phyloP scores from a whole-genome alignment of 1,139 yeast species.

The Geotrichum siamense region DNA sequence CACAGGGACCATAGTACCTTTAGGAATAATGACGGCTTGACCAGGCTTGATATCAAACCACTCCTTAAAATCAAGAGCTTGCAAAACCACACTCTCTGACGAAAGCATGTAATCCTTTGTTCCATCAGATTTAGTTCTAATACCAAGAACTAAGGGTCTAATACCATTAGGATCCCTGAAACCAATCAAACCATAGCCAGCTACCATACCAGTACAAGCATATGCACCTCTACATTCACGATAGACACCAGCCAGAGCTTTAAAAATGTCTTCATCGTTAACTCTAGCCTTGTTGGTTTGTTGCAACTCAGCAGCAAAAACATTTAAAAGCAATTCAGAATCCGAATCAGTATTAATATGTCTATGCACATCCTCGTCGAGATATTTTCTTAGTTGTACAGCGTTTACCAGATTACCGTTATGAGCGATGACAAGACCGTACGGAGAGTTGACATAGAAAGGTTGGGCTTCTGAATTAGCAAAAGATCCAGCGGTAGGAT shows the following conservation, averaged over 20 bases:
- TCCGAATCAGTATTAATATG: constrained; percentile 97
- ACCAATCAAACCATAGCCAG: constrained; percentile 92
- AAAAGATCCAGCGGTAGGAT: constrained; percentile 98
- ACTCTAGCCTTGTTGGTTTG: constrained; percentile 90
- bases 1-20: constrained; percentile 61
- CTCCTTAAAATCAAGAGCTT: constrained; percentile 80
- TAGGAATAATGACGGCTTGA: constrained; percentile 89
- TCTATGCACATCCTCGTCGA: constrained; percentile 92
- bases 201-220: constrained; percentile 91
- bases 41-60: constrained; percentile 88
- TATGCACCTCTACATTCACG: constrained; percentile 84
- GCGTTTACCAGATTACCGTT: constrained; percentile 94
- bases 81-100: constrained; percentile 88
- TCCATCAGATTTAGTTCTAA: constrained; percentile 63
- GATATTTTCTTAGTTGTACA: constrained; percentile 60
- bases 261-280: constrained; percentile 80
- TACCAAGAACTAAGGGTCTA: constrained; percentile 83
- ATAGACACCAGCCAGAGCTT: constrained; percentile 78
- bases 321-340: constrained; percentile 79
- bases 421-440: constrained; percentile 83
- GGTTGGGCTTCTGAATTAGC: constrained; percentile 99
- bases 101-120: constrained; percentile 89
- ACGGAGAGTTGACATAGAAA: constrained; percentile 93
- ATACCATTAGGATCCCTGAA: constrained; percentile 97
- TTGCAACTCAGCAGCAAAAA: constrained; percentile 88